Percentiles rank a stretch among this genome's conserved stretches.
Evolutionary conservation across 202 grass and related monocot species (phyloP).

Genomic region (Brachypodium distachyon): DNA sequence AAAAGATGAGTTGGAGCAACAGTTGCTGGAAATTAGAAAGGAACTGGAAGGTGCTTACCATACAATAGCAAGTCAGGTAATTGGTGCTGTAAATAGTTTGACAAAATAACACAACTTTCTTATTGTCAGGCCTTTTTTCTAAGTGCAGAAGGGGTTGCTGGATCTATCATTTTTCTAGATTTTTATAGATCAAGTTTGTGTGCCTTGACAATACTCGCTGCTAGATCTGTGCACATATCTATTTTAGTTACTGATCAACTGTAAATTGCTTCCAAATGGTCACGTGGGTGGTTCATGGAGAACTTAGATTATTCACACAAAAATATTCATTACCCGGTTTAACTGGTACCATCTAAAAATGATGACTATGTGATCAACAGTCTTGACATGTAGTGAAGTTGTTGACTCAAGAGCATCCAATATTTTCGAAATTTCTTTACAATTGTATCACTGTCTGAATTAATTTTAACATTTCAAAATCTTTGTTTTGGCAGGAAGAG

Average conservation of each 20-base stretch:
- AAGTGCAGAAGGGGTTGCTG: not conserved
- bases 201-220: not conserved
- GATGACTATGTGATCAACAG: not conserved
- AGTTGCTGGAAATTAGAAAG: conserved; percentile 59
- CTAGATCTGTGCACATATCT: not conserved
- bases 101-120: not conserved
- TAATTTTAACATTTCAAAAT: conserved; percentile 2
- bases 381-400: not conserved
- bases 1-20: conserved; percentile 49
- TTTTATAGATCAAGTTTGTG: not conserved
- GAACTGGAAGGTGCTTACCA: conserved; percentile 62
- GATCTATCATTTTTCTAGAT: not conserved
- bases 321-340: not conserved
- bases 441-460: not conserved
- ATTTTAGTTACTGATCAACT: not conserved
- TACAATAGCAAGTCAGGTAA: conserved; percentile 81
- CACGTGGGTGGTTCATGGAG: not conserved
- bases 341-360: not conserved
- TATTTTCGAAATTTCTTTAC: not conserved
- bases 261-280: not conserved
- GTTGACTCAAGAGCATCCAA: not conserved
- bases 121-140: not conserved
- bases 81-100: not conserved
- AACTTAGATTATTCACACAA: not conserved
- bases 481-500: conserved; percentile 54